phyloP scores from a whole-genome alignment of 2,329 filamentous ascomycete species.

The Aspergillus udagawae region DNA sequence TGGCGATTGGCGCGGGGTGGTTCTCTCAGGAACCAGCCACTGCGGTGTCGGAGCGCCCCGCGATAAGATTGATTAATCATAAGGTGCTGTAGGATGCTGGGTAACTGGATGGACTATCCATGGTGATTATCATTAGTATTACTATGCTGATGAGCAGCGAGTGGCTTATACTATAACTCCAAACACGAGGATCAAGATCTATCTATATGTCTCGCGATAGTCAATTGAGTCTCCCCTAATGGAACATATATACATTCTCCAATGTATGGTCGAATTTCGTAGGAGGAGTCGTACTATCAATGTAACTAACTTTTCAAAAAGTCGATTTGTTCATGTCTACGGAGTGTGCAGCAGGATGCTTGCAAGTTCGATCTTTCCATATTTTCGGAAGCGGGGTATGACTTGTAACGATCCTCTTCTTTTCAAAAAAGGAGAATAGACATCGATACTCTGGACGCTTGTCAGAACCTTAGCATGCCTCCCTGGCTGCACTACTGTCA shows the following conservation, averaged over 20 bases:
- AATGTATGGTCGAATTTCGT: neutral
- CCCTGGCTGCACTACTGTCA: neutral
- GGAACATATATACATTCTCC: neutral
- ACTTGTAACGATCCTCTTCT: neutral
- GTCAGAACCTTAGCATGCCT: neutral
- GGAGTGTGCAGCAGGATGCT: too few relatives aligned
- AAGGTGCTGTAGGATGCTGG: neutral
- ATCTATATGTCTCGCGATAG: neutral
- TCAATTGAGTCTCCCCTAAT: neutral
- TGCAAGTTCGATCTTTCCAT: neutral
- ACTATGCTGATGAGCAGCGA: neutral
- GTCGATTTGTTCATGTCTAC: too few relatives aligned
- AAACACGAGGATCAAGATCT: neutral
- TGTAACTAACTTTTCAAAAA: too few relatives aligned
- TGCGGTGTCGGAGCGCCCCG: slow-evolving; percentile 18
- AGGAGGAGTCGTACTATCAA: neutral
- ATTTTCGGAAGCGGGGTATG: neutral
- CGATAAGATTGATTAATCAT: slow-evolving; percentile 7
- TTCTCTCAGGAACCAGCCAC: neutral
- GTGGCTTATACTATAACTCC: neutral
- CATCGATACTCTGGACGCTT: neutral
- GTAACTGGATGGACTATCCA: neutral
- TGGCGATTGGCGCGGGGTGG: slow-evolving; percentile 24
- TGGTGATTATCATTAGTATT: neutral
- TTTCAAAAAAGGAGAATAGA: neutral